Conservation (phyloP, 202 grass and related monocot genomes). For the Setaria viridis region DNA sequence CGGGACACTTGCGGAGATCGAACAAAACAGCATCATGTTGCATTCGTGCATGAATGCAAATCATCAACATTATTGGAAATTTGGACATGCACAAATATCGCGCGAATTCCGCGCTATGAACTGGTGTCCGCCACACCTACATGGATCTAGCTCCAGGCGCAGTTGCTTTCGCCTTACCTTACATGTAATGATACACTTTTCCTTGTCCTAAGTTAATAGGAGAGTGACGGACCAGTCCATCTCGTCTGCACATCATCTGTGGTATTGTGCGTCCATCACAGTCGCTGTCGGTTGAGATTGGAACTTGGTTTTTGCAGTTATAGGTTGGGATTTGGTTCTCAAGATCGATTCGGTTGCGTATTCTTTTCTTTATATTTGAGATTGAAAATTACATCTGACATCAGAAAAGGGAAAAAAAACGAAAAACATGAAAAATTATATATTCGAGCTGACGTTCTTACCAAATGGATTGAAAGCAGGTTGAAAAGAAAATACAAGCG, state of each 20-base stretch:
- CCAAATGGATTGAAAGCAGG: not conserved
- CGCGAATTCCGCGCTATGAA: not conserved
- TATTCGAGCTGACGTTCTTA: not conserved
- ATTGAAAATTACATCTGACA: too few relatives aligned
- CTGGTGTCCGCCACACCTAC: not conserved
- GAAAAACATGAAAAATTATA: too few relatives aligned
- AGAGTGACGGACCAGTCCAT: not conserved
- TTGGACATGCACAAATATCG: not conserved
- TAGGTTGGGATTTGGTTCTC: conserved; percentile 28
- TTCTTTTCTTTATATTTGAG: not conserved
- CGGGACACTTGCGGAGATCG: not conserved
- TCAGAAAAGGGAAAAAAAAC: too few relatives aligned
- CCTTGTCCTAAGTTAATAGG: conserved; percentile 6
- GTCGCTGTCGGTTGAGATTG: conserved; percentile 25
- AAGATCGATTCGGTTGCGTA: too few relatives aligned
- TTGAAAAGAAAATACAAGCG: too few relatives aligned
- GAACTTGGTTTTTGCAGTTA: conserved; percentile 33
- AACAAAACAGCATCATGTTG: not conserved
- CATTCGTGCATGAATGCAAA: not conserved
- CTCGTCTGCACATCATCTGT: not conserved
- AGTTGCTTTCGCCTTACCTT: not conserved
- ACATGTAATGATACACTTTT: not conserved
- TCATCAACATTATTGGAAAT: not conserved
- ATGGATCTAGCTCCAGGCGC: not conserved
- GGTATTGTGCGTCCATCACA: conserved; percentile 1